These are phyloP conservation scores for Wickerhamomyces ciferrii DNA, from an alignment of 805 yeast species.

Conservation along the genomic window DNA sequence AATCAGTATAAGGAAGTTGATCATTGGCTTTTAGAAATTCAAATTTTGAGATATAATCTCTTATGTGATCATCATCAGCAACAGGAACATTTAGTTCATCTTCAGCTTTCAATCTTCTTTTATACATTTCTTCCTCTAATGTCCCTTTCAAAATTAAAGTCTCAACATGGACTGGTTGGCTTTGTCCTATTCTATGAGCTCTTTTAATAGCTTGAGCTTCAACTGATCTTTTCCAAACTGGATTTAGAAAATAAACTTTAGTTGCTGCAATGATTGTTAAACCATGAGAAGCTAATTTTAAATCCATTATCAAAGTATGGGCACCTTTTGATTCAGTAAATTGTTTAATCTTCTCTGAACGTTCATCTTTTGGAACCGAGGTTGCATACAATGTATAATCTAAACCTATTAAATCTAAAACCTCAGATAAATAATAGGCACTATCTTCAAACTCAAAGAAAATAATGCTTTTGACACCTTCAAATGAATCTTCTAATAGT, in stretches of 20 bases:
- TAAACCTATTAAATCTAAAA: constrained; percentile 56
- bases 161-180: constrained; percentile 60
- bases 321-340: constrained; percentile 45
- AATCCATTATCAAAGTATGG: constrained; percentile 57
- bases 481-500: constrained; percentile 44
- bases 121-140: constrained; percentile 64
- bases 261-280: constrained; percentile 65
- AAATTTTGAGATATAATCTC: constrained; percentile 46
- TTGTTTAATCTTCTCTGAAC: constrained; percentile 47
- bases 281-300: constrained; percentile 65
- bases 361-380: constrained; percentile 41
- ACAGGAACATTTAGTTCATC: constrained; percentile 29
- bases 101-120: constrained; percentile 22
- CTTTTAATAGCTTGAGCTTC: constrained; percentile 78
- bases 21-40: constrained; percentile 33
- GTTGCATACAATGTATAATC: constrained; percentile 62
- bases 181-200: constrained; percentile 74
- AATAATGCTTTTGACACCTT: constrained; percentile 48
- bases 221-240: constrained; percentile 63
- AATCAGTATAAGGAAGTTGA: constrained; percentile 6
- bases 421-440: constrained; percentile 63
- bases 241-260: constrained; percentile 63
- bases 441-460: constrained; percentile 70
- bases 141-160: constrained; percentile 59
- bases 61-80: constrained; percentile 57